Evolutionary conservation across 176 grass and related monocot genomes (phyloP).

Genomic region (Carex pumila): DNA sequence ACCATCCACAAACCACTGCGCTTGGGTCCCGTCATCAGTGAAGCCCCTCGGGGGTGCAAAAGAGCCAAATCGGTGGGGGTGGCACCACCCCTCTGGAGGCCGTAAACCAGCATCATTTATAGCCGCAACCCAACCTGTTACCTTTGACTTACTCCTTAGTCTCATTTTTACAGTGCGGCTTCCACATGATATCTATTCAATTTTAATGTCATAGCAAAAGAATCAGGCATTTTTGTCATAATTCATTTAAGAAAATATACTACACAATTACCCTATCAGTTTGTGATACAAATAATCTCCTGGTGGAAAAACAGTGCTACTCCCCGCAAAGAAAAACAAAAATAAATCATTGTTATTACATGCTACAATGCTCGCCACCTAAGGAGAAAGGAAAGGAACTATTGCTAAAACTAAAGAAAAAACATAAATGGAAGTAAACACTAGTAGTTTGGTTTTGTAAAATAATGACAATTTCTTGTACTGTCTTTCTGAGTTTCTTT

Average conservation of each 20-base stretch:
- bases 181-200: constrained; percentile 75
- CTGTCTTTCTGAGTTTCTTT: not conserved
- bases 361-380: not conserved
- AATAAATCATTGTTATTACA: not conserved
- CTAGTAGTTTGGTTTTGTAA: not conserved
- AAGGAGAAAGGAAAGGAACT: not conserved
- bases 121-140: constrained; percentile 88
- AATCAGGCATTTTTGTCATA: not conserved
- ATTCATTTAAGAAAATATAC: not conserved
- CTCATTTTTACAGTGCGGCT: constrained; percentile 67
- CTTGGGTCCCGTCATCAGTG: constrained; percentile 66
- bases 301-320: not conserved
- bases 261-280: not conserved
- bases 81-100: constrained; percentile 86
- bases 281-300: not conserved
- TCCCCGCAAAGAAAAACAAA: not conserved
- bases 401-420: not conserved
- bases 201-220: not conserved
- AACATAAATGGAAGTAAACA: not conserved
- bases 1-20: constrained; percentile 90
- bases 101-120: constrained; percentile 84
- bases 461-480: not conserved
- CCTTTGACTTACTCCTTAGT: constrained; percentile 60
- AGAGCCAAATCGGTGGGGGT: constrained; percentile 92
- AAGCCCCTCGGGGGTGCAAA: constrained; percentile 93